Conservation (phyloP, 2,329 filamentous ascomycete species). For the Colletotrichum sp. region DNA sequence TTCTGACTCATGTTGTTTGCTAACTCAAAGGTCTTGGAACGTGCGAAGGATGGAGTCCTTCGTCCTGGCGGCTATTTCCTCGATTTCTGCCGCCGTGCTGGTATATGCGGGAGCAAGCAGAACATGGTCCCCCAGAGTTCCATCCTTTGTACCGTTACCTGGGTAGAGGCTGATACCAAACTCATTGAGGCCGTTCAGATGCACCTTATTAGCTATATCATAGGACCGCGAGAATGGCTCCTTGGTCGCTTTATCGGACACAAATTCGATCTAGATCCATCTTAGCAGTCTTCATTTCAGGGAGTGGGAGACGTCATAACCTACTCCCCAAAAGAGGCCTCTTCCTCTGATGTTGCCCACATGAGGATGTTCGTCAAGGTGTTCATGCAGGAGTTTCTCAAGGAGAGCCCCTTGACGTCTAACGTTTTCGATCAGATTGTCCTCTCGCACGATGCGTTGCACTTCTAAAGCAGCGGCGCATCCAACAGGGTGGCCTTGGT, state of each 20-base stretch:
- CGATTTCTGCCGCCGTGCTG: conserved; percentile 12
- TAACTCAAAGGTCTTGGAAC: background rate
- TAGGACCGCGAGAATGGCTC: conserved; percentile 34
- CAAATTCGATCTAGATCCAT: conserved; percentile 29
- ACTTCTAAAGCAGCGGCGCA: conserved; percentile 69
- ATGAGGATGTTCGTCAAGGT: conserved; percentile 27
- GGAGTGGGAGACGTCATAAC: background rate
- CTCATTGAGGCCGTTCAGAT: conserved; percentile 42
- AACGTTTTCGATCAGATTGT: conserved; percentile 65
- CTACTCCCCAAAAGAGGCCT: conserved; percentile 34
- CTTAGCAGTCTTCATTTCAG: background rate
- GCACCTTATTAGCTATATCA: conserved; percentile 25
- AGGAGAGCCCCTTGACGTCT: conserved; percentile 49
- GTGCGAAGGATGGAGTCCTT: conserved; percentile 12
- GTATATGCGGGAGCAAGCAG: conserved; percentile 24
- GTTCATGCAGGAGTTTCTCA: conserved; percentile 20
- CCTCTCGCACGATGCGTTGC: conserved; percentile 61
- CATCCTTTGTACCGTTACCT: conserved; percentile 27
- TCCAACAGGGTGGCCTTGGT: conserved; percentile 64
- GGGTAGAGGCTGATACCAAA: conserved; percentile 55
- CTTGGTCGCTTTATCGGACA: conserved; percentile 29
- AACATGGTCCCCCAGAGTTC: conserved; percentile 26
- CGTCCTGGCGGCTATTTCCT: conserved; percentile 22
- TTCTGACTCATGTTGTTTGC: background rate
- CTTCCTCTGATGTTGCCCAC: conserved; percentile 34